Evolutionary conservation across 768 basidiomycete species (phyloP), one percentile per base, ranked within the genome.

Genomic region (Agrocybe chaxingu): DNA sequence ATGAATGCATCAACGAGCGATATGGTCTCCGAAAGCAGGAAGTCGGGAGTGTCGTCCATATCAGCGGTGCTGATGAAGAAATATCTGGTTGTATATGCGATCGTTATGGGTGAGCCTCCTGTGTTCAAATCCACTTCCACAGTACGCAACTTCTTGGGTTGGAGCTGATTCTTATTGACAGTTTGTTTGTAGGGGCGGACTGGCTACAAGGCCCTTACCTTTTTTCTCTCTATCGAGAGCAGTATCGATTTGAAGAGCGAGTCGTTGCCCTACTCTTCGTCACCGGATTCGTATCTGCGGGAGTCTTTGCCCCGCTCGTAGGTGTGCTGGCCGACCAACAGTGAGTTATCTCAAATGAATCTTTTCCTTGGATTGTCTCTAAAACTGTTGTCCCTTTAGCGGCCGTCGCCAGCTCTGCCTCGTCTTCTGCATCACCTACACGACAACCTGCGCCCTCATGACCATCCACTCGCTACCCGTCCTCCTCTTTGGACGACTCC

Each of bases 151-250:
- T 45, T 12, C 45, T 47, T 33, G 45, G 30, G 13, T 8, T 24
- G 40, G 3, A 40, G 8, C 12, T 29, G 29, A 40, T 48, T 55
- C 45, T 24, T 42, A 9, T 36, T 45, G 10, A 33, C 42, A 9
- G 1, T 24, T 43, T 31, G 10, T 33, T 16, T 45, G 34, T 57
- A 87, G 86, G 81, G 50, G 84, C 86, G 35, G 86, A 89, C 64
- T 88, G 87, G 86, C 71, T 89, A 10, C 86, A 89, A 64, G 88
- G 88, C 0, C 88, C 88, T 11, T 89, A 89, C 58, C 73, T 89
- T 0, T 90, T 88, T 57, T 85, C 86, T 11, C 67, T 89, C 0
- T 90, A 89, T 62, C 72, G 74, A 41, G 84, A 87, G 38, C 84
- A 88, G 58, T 86, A 87, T 53, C 66, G 59, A 8, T 81, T 83